phyloP scores from a whole-genome alignment of 257 asterid genomes.

The Solanum pennellii region DNA sequence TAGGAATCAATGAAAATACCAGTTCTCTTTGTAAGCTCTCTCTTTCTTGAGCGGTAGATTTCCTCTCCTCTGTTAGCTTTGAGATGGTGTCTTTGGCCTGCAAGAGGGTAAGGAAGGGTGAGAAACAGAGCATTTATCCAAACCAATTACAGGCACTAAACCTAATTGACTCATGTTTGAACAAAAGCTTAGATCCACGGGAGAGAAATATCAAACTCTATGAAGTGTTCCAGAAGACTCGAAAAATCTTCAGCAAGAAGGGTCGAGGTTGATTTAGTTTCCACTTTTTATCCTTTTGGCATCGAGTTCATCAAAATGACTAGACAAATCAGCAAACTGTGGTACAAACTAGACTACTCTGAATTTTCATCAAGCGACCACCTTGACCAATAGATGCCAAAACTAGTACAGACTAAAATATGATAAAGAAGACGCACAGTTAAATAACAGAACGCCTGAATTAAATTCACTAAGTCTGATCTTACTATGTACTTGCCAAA shows the following conservation, averaged over 20 bases:
- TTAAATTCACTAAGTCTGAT: neutral
- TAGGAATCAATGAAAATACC: slow-evolving; percentile 19
- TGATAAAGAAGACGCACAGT: neutral
- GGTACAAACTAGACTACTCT: neutral
- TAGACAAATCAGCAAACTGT: neutral
- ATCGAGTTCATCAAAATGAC: neutral
- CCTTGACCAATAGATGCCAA: neutral
- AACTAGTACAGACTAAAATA: neutral
- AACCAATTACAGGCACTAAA: neutral
- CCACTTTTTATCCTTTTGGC: neutral
- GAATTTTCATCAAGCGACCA: neutral
- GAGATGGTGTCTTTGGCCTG: slow-evolving; percentile 54
- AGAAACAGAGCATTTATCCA: neutral
- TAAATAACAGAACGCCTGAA: neutral
- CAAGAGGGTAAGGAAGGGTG: neutral
- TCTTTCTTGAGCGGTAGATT: slow-evolving; percentile 23
- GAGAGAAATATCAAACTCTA: neutral
- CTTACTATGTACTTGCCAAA: neutral
- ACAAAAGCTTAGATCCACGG: neutral
- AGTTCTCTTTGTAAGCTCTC: slow-evolving; percentile 41
- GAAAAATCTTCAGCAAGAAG: neutral
- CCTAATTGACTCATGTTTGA: neutral
- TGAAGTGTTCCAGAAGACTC: neutral
- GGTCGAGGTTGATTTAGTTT: neutral
- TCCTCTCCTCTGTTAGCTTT: slow-evolving; percentile 44